Evolutionary conservation across 179 eudicot species (phyloP).

Genomic region (Carnegiea gigantea): DNA sequence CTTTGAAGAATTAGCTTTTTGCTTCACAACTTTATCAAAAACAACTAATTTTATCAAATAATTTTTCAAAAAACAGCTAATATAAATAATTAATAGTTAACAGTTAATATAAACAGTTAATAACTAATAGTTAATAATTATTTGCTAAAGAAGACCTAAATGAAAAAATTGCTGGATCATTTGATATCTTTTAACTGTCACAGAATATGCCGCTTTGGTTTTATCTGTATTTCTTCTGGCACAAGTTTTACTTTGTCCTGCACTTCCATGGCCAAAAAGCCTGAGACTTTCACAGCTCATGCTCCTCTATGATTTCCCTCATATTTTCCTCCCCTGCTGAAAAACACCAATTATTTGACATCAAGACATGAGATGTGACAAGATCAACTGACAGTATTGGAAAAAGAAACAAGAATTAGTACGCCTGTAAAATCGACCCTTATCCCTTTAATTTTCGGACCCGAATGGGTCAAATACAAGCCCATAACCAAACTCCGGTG

Average conservation of each 20-base stretch:
- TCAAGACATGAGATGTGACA: background rate
- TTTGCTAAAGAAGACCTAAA: too few relatives aligned
- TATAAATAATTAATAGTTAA: too few relatives aligned
- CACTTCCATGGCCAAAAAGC: background rate
- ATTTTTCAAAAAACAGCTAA: too few relatives aligned
- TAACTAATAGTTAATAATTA: too few relatives aligned
- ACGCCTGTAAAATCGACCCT: background rate
- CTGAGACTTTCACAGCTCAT: background rate
- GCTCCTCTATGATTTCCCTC: background rate
- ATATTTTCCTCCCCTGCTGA: background rate
- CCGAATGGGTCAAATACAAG: too few relatives aligned
- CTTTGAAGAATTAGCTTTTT: too few relatives aligned
- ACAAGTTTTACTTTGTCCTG: background rate
- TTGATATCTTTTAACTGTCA: background rate
- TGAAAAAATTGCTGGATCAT: background rate
- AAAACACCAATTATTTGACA: slow-evolving; percentile 4
- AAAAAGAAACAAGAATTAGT: background rate
- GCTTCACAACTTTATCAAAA: too few relatives aligned
- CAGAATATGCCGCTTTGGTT: background rate
- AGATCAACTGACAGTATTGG: background rate
- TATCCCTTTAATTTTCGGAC: too few relatives aligned
- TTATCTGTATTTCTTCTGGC: background rate
- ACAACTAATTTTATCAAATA: too few relatives aligned
- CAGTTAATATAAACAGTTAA: too few relatives aligned
- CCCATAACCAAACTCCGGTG: too few relatives aligned